phyloP scores from a whole-genome alignment of 139 green algal genomes.

The Coelastrella sp. region DNA sequence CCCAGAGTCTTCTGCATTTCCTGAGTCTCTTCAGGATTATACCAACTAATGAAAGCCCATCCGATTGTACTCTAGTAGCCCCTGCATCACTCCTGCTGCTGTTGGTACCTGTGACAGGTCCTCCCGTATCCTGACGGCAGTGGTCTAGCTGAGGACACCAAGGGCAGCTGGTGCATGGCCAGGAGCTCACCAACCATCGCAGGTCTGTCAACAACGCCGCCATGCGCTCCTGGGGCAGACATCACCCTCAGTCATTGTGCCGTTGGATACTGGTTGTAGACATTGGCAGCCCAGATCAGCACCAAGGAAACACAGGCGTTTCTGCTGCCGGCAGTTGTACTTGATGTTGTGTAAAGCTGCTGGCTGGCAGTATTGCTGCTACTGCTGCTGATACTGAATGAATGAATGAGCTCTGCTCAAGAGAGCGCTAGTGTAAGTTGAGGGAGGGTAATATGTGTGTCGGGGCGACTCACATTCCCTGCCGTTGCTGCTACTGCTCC shows the following conservation, averaged over 20 bases:
- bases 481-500: conserved; percentile 32
- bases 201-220: not conserved
- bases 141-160: conserved; percentile 74
- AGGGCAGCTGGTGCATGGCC: conserved; percentile 73
- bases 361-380: not conserved
- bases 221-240: too few relatives aligned
- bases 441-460: too few relatives aligned
- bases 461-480: not conserved
- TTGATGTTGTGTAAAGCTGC: not conserved
- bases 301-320: not conserved
- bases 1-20: too few relatives aligned
- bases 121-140: conserved; percentile 59
- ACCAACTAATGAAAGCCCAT: too few relatives aligned
- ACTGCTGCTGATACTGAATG: conserved; percentile 35
- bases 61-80: not conserved
- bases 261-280: too few relatives aligned
- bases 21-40: too few relatives aligned
- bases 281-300: too few relatives aligned
- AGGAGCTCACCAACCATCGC: not conserved
- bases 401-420: too few relatives aligned
- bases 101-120: not conserved
- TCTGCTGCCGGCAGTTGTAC: not conserved
- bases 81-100: not conserved
- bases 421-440: not conserved
- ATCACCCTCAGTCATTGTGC: too few relatives aligned